Conservation (phyloP, 306 rosid genomes). For the Dalbergia cultrata region DNA sequence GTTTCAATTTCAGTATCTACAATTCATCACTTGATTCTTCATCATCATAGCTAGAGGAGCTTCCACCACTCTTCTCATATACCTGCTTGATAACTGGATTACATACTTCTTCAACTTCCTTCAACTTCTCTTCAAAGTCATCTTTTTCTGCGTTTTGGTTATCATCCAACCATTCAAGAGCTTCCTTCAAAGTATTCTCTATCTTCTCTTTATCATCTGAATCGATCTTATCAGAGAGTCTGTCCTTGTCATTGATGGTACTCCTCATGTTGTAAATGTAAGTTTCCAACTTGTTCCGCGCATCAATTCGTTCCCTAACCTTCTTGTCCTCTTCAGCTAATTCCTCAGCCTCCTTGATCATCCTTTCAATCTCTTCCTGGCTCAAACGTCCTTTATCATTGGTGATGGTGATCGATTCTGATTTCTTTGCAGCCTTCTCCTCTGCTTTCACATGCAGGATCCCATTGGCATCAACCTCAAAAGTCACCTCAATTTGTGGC, state of each 20-base stretch:
- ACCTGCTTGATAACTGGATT: constrained; percentile 55
- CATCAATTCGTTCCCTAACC: constrained; percentile 58
- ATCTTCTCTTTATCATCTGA: constrained; percentile 61
- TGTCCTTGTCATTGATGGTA: constrained; percentile 54
- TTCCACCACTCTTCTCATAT: constrained; percentile 56
- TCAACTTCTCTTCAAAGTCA: constrained; percentile 59
- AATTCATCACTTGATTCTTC: constrained; percentile 58
- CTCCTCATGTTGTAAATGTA: constrained; percentile 64
- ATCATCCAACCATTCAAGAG: constrained; percentile 65
- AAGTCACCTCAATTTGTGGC: constrained; percentile 72
- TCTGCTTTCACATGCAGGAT: constrained; percentile 63
- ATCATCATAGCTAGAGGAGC: constrained; percentile 44
- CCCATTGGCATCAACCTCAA: constrained; percentile 69
- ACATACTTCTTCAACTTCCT: constrained; percentile 61
- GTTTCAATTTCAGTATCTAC: constrained; percentile 18
- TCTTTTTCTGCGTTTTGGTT: constrained; percentile 57
- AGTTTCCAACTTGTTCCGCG: constrained; percentile 61
- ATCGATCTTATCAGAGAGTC: constrained; percentile 60
- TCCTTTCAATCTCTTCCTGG: constrained; percentile 64
- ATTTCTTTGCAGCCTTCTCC: constrained; percentile 66
- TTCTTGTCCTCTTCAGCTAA: constrained; percentile 64
- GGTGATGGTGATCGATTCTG: constrained; percentile 60
- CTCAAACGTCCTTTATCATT: constrained; percentile 73
- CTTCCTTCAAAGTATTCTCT: constrained; percentile 52
- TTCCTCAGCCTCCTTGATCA: constrained; percentile 73